Conservation (phyloP, 352 stramenopile genomes). For the Phytopythium litorale region DNA sequence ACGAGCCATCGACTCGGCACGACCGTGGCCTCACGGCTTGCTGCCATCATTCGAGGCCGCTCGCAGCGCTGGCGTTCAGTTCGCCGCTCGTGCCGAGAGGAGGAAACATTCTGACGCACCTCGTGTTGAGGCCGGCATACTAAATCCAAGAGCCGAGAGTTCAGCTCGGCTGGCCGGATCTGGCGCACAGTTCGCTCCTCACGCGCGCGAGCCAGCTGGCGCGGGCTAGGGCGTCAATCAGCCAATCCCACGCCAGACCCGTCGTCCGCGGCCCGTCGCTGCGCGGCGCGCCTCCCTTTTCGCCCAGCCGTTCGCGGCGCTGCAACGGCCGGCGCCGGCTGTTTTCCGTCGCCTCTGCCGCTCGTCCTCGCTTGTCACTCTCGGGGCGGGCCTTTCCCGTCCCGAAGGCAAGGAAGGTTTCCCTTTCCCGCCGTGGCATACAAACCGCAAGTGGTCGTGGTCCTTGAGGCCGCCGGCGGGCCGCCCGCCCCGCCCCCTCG, state of each 20-base stretch:
- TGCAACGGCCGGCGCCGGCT: neutral
- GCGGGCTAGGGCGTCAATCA: neutral
- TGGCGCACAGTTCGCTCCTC: neutral
- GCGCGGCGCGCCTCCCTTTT: neutral
- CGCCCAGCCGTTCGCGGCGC: neutral
- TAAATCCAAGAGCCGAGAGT: neutral
- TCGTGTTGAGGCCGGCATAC: neutral
- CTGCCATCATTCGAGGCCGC: too few species aligned
- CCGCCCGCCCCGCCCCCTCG: neutral
- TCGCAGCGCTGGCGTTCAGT: neutral
- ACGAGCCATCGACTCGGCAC: neutral
- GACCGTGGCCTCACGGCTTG: too few species aligned
- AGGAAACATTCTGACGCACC: too few species aligned
- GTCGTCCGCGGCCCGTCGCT: neutral
- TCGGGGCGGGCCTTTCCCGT: neutral
- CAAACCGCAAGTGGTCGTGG: neutral
- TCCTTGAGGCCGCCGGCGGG: neutral
- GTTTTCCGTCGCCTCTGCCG: neutral
- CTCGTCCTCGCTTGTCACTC: neutral
- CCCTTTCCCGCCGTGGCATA: slow-evolving; percentile 1
- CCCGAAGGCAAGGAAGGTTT: too few species aligned
- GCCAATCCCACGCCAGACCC: neutral
- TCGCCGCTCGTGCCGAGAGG: too few species aligned
- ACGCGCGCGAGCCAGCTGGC: neutral
- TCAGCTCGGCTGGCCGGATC: neutral